Evolutionary conservation across 1,139 yeast genomes (phyloP), one percentile per base, ranked within the genome.

Genomic region (Arxiozyma heterogenica): DNA sequence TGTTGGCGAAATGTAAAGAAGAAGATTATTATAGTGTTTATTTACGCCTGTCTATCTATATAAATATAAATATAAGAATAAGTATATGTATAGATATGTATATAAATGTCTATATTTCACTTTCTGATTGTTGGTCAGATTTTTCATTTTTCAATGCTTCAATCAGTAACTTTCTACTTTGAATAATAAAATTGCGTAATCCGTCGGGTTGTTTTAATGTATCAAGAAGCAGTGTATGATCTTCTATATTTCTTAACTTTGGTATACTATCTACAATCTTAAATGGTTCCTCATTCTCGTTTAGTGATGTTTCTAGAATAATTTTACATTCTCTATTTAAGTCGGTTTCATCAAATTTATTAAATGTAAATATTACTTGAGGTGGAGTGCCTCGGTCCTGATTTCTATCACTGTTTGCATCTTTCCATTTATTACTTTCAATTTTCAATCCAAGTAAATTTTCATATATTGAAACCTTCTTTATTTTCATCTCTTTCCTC

Each of bases 391-490:
- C 38, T n/a, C n/a, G n/a, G 22, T 25, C 30, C 9, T 4, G 21
- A 15, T n/a, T 7, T 12, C 38, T 18, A 18, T 30, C 22, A 8
- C 11, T 25, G 7, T 27, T 8, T 9, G 27, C 21, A 1, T 11
- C n/a, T 27, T 15, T 41, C 71, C 59, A 44, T 65, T 69, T 7
- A 53, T 42, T 46, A 1, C 66, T 61, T 44, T 60, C 62, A 4
- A 66, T 58, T 1, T 53, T 54, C 53, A 66, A 52, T 11, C 70
- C 70, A 15, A 66, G 54, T 38, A 66, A 42, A 21, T 54, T 53
- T 44, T 66, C 68, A 52, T 66, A 66, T 12, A 60, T 52, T 22
- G 50, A 48, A n/a, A 65, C 64, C 45, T 66, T 69, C 3, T 20
- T 56, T 56, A 45, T 65, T 67, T 43, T 58, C 54, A 49, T 53